phyloP scores from a whole-genome alignment of 805 yeast genomes.

The Hanseniaspora hatyaiensis region DNA sequence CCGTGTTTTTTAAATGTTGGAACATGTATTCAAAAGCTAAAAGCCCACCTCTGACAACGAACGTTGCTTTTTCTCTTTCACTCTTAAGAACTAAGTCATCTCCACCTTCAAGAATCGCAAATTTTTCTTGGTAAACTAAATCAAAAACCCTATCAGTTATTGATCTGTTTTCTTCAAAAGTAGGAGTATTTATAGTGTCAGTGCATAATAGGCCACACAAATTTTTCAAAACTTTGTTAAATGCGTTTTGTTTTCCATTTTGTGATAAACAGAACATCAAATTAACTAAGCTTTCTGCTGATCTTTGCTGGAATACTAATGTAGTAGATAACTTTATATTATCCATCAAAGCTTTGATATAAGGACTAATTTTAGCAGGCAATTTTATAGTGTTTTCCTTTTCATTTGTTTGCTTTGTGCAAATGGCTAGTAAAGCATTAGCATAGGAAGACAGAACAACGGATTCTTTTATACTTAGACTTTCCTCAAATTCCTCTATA shows the following conservation, averaged over 20 bases:
- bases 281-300: conserved; percentile 57
- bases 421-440: conserved; percentile 43
- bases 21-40: conserved; percentile 54
- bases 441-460: conserved; percentile 68
- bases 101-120: conserved; percentile 38
- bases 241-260: conserved; percentile 54
- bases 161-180: conserved; percentile 54
- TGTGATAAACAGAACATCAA: conserved; percentile 50
- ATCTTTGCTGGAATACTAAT: conserved; percentile 50
- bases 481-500: conserved; percentile 52
- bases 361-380: conserved; percentile 82
- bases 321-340: conserved; percentile 69
- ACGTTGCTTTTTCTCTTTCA: conserved; percentile 59
- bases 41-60: conserved; percentile 77
- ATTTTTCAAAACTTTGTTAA: conserved; percentile 81
- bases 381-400: conserved; percentile 38
- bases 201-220: conserved; percentile 88
- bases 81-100: conserved; percentile 50
- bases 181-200: conserved; percentile 93
- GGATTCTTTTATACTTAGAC: conserved; percentile 40
- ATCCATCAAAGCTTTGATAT: conserved; percentile 84
- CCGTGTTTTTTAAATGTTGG: conserved; percentile 12
- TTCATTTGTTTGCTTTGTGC: background rate
- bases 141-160: conserved; percentile 53
- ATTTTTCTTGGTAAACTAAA: conserved; percentile 64